Percentiles rank a stretch among this genome's conserved stretches.
These are phyloP conservation scores for Neurospora sp. DNA, from an alignment of 495 filamentous ascomycete genomes.

Conservation along the genomic window DNA sequence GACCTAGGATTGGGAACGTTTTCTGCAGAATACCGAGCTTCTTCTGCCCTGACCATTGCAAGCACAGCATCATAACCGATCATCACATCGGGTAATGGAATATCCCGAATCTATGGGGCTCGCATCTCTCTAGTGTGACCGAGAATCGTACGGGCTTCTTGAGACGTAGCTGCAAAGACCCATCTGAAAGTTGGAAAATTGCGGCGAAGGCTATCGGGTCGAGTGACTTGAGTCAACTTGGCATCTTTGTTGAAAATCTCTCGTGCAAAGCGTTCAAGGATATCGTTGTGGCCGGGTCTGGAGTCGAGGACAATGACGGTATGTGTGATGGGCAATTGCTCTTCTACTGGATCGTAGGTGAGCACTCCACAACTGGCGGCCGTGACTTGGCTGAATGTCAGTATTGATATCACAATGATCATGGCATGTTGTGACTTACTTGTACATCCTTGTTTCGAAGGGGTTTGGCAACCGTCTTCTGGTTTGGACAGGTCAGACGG, in stretches of 20 bases:
- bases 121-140: background rate
- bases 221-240: background rate
- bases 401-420: background rate
- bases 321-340: background rate
- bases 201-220: background rate
- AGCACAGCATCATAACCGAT: too few species aligned
- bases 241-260: background rate
- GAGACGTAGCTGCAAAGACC: background rate
- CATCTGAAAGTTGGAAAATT: background rate
- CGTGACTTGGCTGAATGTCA: background rate
- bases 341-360: background rate
- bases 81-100: too few species aligned
- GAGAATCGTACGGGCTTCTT: background rate
- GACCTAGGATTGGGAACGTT: background rate
- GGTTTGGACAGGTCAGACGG: background rate
- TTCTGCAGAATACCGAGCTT: background rate
- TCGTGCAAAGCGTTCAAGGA: background rate
- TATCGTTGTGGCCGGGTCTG: background rate
- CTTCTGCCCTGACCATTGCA: background rate
- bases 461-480: background rate
- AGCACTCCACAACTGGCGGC: background rate
- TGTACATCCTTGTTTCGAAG: background rate
- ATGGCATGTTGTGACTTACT: background rate
- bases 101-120: background rate
- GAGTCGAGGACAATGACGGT: background rate